Evolutionary conservation across 192 early-diverging fungal species (phyloP).

Genomic region (Backusella psychrophila): DNA sequence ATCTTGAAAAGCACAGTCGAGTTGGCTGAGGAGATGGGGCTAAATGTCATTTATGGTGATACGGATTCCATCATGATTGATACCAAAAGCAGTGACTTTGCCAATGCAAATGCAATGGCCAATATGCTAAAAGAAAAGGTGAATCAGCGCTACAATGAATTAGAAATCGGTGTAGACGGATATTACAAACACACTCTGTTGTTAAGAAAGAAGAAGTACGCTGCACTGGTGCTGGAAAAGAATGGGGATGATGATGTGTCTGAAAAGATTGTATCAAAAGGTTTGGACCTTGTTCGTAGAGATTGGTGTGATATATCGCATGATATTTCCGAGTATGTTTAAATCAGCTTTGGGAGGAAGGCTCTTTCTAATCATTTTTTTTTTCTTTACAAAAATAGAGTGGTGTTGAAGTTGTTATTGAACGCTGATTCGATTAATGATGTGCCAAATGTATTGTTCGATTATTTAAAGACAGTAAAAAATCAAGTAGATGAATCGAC

Average conservation of each 20-base stretch:
- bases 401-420: conserved; percentile 61
- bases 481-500: conserved; percentile 63
- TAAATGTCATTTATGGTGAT: conserved; percentile 98
- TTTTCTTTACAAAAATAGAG: conserved; percentile 34
- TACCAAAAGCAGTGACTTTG: conserved; percentile 70
- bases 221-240: conserved; percentile 69
- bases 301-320: conserved; percentile 97
- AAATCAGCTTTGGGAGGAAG: not conserved
- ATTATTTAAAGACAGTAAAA: conserved; percentile 67
- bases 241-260: conserved; percentile 43
- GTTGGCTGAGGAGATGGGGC: conserved; percentile 69
- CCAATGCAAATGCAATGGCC: conserved; percentile 75
- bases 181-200: conserved; percentile 86
- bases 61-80: conserved; percentile 99
- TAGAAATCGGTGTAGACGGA: conserved; percentile 97
- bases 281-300: conserved; percentile 91
- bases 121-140: conserved; percentile 80
- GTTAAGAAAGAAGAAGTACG: conserved; percentile 99
- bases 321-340: conserved; percentile 71
- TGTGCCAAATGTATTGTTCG: conserved; percentile 73
- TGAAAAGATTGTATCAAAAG: conserved; percentile 77
- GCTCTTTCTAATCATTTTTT: not conserved
- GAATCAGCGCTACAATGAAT: conserved; percentile 85
- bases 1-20: conserved; percentile 91
- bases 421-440: conserved; percentile 54